These are phyloP conservation scores for Tylopilus sp. DNA, from an alignment of 768 basidiomycete genomes.

Conservation along the genomic window DNA sequence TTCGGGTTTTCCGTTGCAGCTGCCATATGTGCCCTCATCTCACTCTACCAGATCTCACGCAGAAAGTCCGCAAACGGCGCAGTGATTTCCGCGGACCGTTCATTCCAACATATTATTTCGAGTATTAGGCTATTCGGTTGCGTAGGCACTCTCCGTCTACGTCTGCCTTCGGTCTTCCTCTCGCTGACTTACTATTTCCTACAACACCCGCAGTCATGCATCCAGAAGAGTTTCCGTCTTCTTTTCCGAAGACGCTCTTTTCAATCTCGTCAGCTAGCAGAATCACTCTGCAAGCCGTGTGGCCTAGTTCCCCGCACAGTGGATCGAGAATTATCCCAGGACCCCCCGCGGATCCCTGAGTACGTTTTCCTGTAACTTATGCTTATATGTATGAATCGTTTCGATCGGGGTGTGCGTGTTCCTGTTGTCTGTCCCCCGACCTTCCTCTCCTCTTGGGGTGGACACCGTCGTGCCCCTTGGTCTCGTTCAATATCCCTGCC, in stretches of 20 bases:
- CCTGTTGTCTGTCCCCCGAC: conserved; percentile 5
- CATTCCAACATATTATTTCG: conserved; percentile 22
- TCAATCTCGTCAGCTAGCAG: conserved; percentile 3
- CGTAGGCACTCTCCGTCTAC: conserved; percentile 13
- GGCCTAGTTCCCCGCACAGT: conserved; percentile 27
- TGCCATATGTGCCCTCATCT: conserved; percentile 7
- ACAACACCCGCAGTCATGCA: conserved; percentile 9
- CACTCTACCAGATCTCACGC: conserved; percentile 22
- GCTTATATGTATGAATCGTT: conserved; percentile 23
- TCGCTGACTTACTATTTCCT: conserved; percentile 16
- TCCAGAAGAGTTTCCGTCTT: conserved; percentile 8
- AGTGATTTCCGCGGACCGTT: conserved; percentile 33
- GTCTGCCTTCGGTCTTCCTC: conserved; percentile 8
- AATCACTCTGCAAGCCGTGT: conserved; percentile 10
- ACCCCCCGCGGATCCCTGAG: conserved; percentile 30
- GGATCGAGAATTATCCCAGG: conserved; percentile 29
- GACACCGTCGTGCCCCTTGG: conserved; percentile 10
- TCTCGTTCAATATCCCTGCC: conserved; percentile 4
- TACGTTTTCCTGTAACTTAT: conserved; percentile 8
- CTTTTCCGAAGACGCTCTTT: conserved; percentile 7
- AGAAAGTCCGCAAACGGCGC: conserved; percentile 19
- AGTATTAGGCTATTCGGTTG: conserved; percentile 23
- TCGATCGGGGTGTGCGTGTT: conserved; percentile 17
- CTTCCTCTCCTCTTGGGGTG: conserved; percentile 4
- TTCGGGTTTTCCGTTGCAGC: neutral